A percentile compares a stretch with the other conserved stretches of the same genome.
These are phyloP conservation scores for Prunus kanzakura DNA, from an alignment of 306 rosid species.

Conservation along the genomic window DNA sequence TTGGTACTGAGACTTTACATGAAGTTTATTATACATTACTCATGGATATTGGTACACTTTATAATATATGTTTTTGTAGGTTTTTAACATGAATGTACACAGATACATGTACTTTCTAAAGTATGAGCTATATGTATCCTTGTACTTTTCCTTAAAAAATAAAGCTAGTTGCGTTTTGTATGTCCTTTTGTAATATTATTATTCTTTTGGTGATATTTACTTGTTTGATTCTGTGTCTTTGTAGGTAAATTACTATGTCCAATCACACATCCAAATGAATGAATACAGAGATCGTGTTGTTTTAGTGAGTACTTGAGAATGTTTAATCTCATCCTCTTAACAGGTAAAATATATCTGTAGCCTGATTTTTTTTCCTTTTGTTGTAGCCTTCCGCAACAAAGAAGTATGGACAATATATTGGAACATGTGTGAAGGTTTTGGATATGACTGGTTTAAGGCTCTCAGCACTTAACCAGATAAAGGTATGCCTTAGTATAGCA, in stretches of 20 bases:
- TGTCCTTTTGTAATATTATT: background rate
- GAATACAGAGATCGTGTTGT: constrained; percentile 91
- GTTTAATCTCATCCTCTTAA: constrained; percentile 13
- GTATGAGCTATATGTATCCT: background rate
- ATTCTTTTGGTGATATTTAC: background rate
- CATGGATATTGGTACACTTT: background rate
- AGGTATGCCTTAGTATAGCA: constrained; percentile 43
- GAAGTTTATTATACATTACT: background rate
- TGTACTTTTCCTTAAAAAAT: background rate
- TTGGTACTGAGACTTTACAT: background rate
- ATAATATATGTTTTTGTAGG: no score
- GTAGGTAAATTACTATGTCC: constrained; percentile 87
- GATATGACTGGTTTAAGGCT: constrained; percentile 95
- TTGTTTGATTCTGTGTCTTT: constrained; percentile 1
- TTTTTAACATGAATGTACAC: background rate
- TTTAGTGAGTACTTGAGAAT: constrained; percentile 48
- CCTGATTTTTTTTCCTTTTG: constrained; percentile 21
- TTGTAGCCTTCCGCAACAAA: constrained; percentile 68
- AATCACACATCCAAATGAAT: constrained; percentile 90
- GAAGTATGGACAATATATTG: constrained; percentile 68
- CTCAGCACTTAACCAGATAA: constrained; percentile 81
- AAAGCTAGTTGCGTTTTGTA: background rate
- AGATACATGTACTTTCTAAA: background rate
- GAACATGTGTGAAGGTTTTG: constrained; percentile 82
- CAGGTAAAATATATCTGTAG: background rate